Evolutionary conservation across 164 flowering plant species (phyloP).

Genomic region (Piper longum): DNA sequence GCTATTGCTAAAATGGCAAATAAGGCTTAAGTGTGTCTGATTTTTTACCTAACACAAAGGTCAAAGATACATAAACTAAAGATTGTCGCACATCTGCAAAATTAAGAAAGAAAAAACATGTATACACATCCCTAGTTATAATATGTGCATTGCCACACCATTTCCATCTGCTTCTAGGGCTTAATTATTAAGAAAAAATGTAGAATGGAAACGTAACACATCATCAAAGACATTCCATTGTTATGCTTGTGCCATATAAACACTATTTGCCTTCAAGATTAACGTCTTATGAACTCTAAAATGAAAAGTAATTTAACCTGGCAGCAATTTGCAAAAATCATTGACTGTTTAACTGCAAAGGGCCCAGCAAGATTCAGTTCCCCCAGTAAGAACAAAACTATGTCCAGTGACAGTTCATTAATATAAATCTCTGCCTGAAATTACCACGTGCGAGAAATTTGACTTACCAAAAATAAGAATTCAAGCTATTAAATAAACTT

Average conservation of each 20-base stretch:
- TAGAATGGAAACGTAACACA: too few relatives aligned
- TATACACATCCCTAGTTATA: background rate
- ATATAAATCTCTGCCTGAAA: constrained; percentile 53
- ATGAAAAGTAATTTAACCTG: constrained; percentile 32
- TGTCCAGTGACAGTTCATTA: constrained; percentile 70
- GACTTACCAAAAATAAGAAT: background rate
- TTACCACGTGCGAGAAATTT: constrained; percentile 1
- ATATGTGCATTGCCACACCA: background rate
- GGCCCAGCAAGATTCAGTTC: constrained; percentile 81
- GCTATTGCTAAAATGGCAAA: constrained; percentile 30
- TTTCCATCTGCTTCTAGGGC: background rate
- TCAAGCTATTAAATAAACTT: background rate
- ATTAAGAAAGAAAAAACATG: background rate
- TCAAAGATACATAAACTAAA: background rate
- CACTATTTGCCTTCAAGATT: too few relatives aligned
- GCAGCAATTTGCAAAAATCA: constrained; percentile 62
- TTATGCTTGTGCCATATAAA: too few relatives aligned
- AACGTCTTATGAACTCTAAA: background rate
- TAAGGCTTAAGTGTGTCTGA: constrained; percentile 28
- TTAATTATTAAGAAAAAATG: too few relatives aligned
- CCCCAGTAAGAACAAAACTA: constrained; percentile 66
- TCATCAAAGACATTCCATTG: too few relatives aligned
- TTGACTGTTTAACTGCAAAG: constrained; percentile 48
- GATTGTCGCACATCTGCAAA: background rate
- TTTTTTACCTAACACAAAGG: constrained; percentile 42